A percentile compares a stretch with the other conserved stretches of the same genome.
Evolutionary conservation across 306 rosid species (phyloP).

Genomic region (Herpetospermum pedunculosum): DNA sequence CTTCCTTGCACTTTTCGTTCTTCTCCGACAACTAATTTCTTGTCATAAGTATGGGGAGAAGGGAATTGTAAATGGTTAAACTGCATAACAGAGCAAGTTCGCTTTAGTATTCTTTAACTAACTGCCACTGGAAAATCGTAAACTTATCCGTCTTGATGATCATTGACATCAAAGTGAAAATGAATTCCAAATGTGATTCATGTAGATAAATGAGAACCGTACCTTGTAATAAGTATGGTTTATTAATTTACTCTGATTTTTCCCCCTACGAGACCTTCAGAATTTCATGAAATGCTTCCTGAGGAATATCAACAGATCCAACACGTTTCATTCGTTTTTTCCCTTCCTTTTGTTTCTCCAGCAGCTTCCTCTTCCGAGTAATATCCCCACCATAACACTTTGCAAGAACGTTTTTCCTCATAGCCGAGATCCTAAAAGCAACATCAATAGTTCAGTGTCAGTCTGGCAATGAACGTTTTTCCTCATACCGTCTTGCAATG

Average conservation of each 20-base stretch:
- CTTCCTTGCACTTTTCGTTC: not conserved
- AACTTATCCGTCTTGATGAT: not conserved
- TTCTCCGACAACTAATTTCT: not conserved
- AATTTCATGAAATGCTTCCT: slow-evolving; percentile 87
- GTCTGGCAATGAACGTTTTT: slow-evolving; percentile 8
- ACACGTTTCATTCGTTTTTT: slow-evolving; percentile 94
- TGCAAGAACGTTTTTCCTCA: slow-evolving; percentile 90
- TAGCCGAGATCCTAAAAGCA: slow-evolving; percentile 54
- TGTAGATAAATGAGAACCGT: not conserved
- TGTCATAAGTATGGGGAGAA: not conserved
- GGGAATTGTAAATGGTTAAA: not conserved
- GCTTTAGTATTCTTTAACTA: not conserved
- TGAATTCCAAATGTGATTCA: not conserved
- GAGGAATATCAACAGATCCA: slow-evolving; percentile 91
- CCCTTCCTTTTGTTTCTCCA: slow-evolving; percentile 97
- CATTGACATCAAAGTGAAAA: not conserved
- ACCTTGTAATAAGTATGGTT: not conserved
- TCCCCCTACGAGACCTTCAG: slow-evolving; percentile 58
- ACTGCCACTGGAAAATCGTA: not conserved
- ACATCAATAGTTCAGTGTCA: slow-evolving; percentile 11
- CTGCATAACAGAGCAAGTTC: not conserved
- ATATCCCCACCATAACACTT: slow-evolving; percentile 94
- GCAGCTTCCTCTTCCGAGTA: slow-evolving; percentile 72
- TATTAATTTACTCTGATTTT: not conserved
- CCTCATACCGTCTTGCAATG: not conserved